phyloP scores from a whole-genome alignment of 192 early-diverging fungal genomes.

The Coemansia asiatica region DNA sequence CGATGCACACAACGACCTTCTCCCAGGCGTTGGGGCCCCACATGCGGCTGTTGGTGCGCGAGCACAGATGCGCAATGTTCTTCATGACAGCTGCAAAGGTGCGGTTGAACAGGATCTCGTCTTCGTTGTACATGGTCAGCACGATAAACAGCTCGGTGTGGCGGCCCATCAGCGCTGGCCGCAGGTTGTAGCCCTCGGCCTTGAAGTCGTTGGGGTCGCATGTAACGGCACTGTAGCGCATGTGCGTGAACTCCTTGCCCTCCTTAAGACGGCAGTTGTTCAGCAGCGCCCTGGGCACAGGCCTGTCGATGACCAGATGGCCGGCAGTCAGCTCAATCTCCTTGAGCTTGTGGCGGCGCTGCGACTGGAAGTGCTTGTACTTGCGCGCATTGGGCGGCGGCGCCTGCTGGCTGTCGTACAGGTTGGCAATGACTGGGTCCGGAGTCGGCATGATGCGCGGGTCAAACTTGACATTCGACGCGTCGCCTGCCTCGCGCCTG shows the following conservation, averaged over 20 bases:
- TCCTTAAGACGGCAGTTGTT: conserved; percentile 52
- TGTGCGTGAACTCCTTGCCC: conserved; percentile 83
- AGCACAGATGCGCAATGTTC: conserved; percentile 89
- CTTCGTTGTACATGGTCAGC: conserved; percentile 92
- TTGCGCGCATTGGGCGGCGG: conserved; percentile 52
- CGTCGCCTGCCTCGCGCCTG: conserved; percentile 11
- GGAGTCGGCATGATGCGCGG: conserved; percentile 51
- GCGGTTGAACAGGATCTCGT: conserved; percentile 85
- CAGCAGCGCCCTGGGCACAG: conserved; percentile 63
- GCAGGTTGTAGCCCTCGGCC: conserved; percentile 71
- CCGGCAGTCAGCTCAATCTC: conserved; percentile 67
- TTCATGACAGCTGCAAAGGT: conserved; percentile 85
- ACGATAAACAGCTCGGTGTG: conserved; percentile 90
- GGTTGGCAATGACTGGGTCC: conserved; percentile 34
- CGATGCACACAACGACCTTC: conserved; percentile 91
- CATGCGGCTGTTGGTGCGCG: conserved; percentile 69
- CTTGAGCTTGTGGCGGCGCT: conserved; percentile 50
- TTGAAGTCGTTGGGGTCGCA: conserved; percentile 84
- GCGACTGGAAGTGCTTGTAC: conserved; percentile 52
- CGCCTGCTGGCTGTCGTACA: conserved; percentile 47
- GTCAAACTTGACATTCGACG: conserved; percentile 29
- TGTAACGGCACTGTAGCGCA: conserved; percentile 92
- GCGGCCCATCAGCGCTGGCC: conserved; percentile 70
- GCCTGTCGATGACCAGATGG: conserved; percentile 74
- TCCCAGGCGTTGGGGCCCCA: conserved; percentile 90